Evolutionary conservation across 1,139 yeast genomes (phyloP), one percentile per base, ranked within the genome.

Genomic region (Pichia sp.): DNA sequence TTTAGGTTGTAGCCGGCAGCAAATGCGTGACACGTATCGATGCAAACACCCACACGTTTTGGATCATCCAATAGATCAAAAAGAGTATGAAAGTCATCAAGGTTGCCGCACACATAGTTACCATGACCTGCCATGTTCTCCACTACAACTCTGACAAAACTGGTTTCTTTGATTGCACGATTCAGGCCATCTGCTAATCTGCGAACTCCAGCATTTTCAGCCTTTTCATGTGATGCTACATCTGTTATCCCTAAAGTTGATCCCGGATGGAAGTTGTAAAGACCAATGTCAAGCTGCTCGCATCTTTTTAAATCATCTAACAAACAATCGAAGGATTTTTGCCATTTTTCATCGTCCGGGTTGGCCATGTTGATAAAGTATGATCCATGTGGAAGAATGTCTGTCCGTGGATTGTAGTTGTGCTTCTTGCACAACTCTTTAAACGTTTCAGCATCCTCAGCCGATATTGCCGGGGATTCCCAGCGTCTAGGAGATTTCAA

Each of bases 61-160:
- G 92, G 92, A 65, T 90, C 80, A 3, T 89, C 86, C 8, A 93
- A 81, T 75, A 83, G 68, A 47, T 80, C 86, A 50, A 93, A 90
- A 19, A 95, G 92, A 36, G 79, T 81, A 40, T 78, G 75, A 48
- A 93, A 75, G 65, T 93, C 99, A 61, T 87, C 82, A 44, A 93
- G 72, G 49, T 81, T 76, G 4, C 95, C 86, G 0, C 99, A 99
- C 50, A 93, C 86, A 57, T 92, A 77, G 59, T 88, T 87, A 7
- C 97, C 97, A 62, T 90, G 96, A 11, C 99, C 99, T 0, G 99
- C 97, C 99, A 95, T 93, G 67, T 93, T 93, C 67, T 93, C 99
- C 56, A 95, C 77, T 11, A 93, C 96, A 51, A 93, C 85, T 66
- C 85, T 90, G 40, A 93, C 98, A 66, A 83, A 85, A 5, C 71